phyloP scores from a whole-genome alignment of 352 stramenopile genomes.

The Phytophthora hybrid region DNA sequence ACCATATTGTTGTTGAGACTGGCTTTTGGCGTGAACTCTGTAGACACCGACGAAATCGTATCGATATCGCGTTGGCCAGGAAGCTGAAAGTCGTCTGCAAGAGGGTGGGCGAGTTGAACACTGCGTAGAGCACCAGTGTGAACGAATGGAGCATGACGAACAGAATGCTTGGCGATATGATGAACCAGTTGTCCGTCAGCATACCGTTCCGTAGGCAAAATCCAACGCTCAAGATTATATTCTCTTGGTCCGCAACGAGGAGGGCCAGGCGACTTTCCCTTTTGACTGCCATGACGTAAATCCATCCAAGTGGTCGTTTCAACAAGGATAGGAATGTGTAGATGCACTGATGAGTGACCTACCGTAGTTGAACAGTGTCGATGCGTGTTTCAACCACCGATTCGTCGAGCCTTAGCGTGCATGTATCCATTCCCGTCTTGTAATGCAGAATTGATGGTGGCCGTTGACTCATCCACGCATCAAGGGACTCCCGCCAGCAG shows the following conservation, averaged over 20 bases:
- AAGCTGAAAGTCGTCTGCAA: not conserved
- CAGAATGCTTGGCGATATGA: no score
- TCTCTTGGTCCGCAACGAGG: no score
- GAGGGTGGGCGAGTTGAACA: not conserved
- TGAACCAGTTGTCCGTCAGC: no score
- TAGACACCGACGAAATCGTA: not conserved
- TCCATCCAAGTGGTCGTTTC: not conserved
- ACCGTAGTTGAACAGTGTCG: no score
- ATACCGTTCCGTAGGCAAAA: conserved; percentile 18
- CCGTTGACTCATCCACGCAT: not conserved
- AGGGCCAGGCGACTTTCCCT: not conserved
- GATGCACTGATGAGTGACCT: conserved; percentile 1
- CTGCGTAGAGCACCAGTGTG: conserved; percentile 21
- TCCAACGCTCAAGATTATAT: no score
- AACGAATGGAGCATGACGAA: conserved; percentile 19
- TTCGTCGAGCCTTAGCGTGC: no score
- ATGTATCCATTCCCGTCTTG: no score
- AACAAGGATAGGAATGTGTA: not conserved
- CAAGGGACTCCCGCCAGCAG: not conserved
- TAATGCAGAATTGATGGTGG: no score
- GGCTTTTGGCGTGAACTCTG: not conserved
- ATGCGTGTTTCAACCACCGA: not conserved
- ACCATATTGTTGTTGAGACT: no score
- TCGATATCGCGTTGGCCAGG: not conserved
- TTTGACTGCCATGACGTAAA: not conserved